Evolutionary conservation across 2,329 filamentous ascomycete genomes (phyloP), one percentile per base, ranked within the genome.

Genomic region (Aspergillus pseudonomiae): DNA sequence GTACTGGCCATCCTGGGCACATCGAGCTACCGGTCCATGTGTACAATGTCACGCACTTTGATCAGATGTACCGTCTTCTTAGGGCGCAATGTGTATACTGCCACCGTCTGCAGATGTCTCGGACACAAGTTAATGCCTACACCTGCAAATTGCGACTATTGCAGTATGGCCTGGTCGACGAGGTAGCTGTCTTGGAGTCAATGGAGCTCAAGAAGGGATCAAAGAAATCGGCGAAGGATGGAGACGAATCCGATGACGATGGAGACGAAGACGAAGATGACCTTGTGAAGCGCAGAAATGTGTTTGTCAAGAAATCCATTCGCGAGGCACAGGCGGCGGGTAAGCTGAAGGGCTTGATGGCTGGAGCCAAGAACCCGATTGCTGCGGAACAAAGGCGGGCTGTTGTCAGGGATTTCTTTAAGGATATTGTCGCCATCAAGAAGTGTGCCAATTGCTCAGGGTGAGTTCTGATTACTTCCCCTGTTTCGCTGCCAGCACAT

Each of bases 41-140:
- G 59, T 99, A 98, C 77, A 94, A 99, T 78, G 92, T 94, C n/a
- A 91, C 93, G 2, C 98, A 97, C 74, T 91, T 99, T 84, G 94
- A 97, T 75, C 94, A 97, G 77, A 86, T 94, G 59, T 87, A 96
- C 67, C 90, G 92, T 52, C 84, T 99, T 53, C 85, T 99, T 24
- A 89, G 93, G 70, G 91, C 92, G 60, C 91, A 94, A 78, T 99
- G 95, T 77, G 86, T 90, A 64, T 97, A 97, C 81, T 99, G 96
- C 80, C 90, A 94, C 74, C 88, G 89, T 62, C 89, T 99, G 69
- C 92, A 91, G 74, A 85, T 97, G 76, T 84, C 90, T n/a, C 86
- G 89, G 56, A 86, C 89, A 59, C 87, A 92, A 65, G 83, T 96
- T 66, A 92, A 94, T 79, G 86, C 89, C 69, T 95, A 92, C 74